Base-by-base conservation (phyloP, 2,329 filamentous ascomycete genomes). In the Sporothrix inflata region DNA sequence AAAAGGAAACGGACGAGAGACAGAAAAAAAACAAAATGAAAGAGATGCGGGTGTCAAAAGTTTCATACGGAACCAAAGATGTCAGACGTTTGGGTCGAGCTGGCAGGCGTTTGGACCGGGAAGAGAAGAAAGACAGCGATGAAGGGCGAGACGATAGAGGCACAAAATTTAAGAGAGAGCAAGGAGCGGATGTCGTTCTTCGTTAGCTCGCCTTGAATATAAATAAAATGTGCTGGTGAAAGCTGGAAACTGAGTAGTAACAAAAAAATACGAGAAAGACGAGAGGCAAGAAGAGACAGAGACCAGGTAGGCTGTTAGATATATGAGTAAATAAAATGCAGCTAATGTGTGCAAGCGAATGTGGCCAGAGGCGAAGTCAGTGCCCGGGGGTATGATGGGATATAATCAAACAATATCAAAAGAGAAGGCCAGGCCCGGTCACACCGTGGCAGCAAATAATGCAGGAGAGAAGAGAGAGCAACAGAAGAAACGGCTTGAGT, bases 21-120 rank as follows among this genome's bases (percentile, higher is more conserved):
- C 21, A 60, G 27, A 24, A 53, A 71, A 71, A 45, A 70, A 40
- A 60, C 63, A 70, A 67, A 38, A 55, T n/a, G 27, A 55, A 69
- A 45, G 21, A 30, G n/a, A 16, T 14, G 19, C 27, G 9, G 14
- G 6, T 30, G 47, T 12, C 24, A 61, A 49, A 69, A 45, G 55
- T 47, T 53, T 47, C 69, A 71, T 65, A 70, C 69, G 72, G 73
- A 70, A 74, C 73, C 70, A 38, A 42, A 71, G 9, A 60, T 61
- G 34, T 21, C 19, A 2, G 21, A 47, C 53, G 71, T 74, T 74
- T 73, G 73, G 71, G 27, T 40, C 27, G 55, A 61, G 21, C 27
- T 12, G 21, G 57, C n/a, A 42, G 40, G 47, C 55, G 71, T 74
- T 74, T 71, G 70, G 57, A 21, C 49, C 30, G 38, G 40, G 24